A percentile compares a stretch with the other conserved stretches of the same genome.
phyloP scores from a whole-genome alignment of 768 basidiomycete species.

The Hebeloma cylindrosporum region DNA sequence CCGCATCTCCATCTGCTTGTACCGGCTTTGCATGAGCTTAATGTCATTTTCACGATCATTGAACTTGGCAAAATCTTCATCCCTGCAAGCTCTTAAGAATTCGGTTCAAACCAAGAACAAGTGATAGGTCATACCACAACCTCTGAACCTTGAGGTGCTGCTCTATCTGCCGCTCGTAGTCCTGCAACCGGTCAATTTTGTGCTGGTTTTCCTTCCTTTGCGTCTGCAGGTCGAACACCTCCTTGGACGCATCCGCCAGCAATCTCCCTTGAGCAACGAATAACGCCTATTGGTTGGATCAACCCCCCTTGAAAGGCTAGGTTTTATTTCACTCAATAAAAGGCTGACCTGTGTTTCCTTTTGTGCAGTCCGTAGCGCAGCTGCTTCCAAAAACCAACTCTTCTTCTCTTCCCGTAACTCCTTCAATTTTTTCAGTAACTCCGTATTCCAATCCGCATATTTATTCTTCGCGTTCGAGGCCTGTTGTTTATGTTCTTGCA shows the following conservation, averaged over 20 bases:
- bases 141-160: slow-evolving; percentile 75
- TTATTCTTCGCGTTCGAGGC: slow-evolving; percentile 73
- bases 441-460: slow-evolving; percentile 81
- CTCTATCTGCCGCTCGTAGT: slow-evolving; percentile 88
- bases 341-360: slow-evolving; percentile 62
- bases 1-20: slow-evolving; percentile 65
- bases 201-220: slow-evolving; percentile 75
- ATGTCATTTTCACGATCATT: slow-evolving; percentile 64
- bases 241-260: slow-evolving; percentile 63
- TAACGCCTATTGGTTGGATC: slow-evolving; percentile 50
- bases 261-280: slow-evolving; percentile 70
- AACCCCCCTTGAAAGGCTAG: neutral
- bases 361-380: slow-evolving; percentile 64
- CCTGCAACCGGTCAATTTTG: slow-evolving; percentile 76
- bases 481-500: slow-evolving; percentile 72
- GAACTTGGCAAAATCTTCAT: slow-evolving; percentile 69
- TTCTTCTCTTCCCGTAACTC: slow-evolving; percentile 80
- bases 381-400: slow-evolving; percentile 70
- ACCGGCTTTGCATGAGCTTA: slow-evolving; percentile 52
- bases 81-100: slow-evolving; percentile 45
- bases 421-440: slow-evolving; percentile 75
- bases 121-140: slow-evolving; percentile 58
- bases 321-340: neutral
- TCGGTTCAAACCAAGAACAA: neutral
- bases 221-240: slow-evolving; percentile 73